Conservation (phyloP, 306 rosid species). For the Pterocarpus macrocarpus region DNA sequence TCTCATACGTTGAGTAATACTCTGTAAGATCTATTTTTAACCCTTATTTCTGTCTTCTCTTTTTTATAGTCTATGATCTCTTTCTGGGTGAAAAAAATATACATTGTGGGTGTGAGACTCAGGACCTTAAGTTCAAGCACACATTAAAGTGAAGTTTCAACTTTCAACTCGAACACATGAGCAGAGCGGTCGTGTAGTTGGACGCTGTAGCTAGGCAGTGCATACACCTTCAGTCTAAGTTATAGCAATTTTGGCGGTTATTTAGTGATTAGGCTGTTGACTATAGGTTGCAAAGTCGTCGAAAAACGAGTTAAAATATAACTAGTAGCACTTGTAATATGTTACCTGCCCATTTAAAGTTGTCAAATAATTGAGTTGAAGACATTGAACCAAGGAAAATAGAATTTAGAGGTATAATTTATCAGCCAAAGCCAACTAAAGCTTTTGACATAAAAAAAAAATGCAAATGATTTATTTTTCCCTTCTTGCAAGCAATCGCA, state of each 20-base stretch:
- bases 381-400: neutral
- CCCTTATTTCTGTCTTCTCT: too few relatives aligned
- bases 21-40: neutral
- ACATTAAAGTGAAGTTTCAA: too few relatives aligned
- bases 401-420: neutral
- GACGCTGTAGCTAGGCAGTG: neutral
- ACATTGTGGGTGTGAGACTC: too few relatives aligned
- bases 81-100: neutral
- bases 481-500: too few relatives aligned
- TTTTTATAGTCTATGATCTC: neutral
- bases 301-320: neutral
- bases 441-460: too few relatives aligned
- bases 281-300: constrained; percentile 19
- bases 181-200: constrained; percentile 8
- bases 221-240: neutral
- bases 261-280: constrained; percentile 13
- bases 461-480: too few relatives aligned
- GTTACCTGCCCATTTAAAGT: neutral
- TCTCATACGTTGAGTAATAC: neutral
- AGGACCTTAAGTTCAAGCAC: too few relatives aligned
- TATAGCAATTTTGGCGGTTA: neutral
- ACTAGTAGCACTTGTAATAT: neutral
- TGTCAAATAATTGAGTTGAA: constrained; percentile 3
- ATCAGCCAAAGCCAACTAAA: too few relatives aligned
- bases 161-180: too few relatives aligned